Base-by-base conservation (phyloP, 139 green algal species). In the Coelastrella sp. region DNA sequence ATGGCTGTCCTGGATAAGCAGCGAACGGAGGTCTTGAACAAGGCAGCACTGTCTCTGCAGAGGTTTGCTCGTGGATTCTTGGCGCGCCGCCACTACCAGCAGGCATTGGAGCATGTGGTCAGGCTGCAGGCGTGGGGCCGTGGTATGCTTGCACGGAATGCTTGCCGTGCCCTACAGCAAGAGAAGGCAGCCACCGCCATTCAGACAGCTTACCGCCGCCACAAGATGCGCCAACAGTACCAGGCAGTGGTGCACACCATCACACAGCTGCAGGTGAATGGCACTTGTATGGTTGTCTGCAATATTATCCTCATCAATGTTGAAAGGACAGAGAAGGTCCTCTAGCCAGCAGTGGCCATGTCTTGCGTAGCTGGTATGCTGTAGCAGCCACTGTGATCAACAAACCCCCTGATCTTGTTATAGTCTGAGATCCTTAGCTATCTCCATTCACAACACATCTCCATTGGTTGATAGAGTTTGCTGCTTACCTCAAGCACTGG, bases 1-100 rank as follows among this genome's bases (percentile, higher is more conserved):
- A 98, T 99, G 95, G 97, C 94, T 1, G 81, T 95, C 71, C 91
- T 99, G 69, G 96, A 99, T 89, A 98, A 97, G 92, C 81, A 93
- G 78, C 90, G 95, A 67, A 97, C 91, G 0, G 94, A 99, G 27
- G 83, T 94, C 71, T 87, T 99, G 62, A 95, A 98, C 89, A 73
- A 9, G 2, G 92, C 93, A 2, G 97, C 98, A 17, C 89, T 89
- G 30, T 91, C 69, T 25, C 91, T 98, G 73, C 94, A 98, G 92
- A 88, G 89, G 59, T 87, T 92, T 66, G 89, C 86, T 53, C 91
- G 92, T 30, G 92, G 91, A 51, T 93, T 87, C 62, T 79, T 97
- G 48, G 92, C 89, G 8, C 88, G 92, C 25, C 73, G 48, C 30
- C 79, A 75, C 38, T 84, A 76, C 60, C 30, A 74, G 59, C 41